Percentiles rank a stretch among this genome's conserved stretches.
Conservation (phyloP, 1,284 basidiomycete genomes). For the Leccinum fuscescens region DNA sequence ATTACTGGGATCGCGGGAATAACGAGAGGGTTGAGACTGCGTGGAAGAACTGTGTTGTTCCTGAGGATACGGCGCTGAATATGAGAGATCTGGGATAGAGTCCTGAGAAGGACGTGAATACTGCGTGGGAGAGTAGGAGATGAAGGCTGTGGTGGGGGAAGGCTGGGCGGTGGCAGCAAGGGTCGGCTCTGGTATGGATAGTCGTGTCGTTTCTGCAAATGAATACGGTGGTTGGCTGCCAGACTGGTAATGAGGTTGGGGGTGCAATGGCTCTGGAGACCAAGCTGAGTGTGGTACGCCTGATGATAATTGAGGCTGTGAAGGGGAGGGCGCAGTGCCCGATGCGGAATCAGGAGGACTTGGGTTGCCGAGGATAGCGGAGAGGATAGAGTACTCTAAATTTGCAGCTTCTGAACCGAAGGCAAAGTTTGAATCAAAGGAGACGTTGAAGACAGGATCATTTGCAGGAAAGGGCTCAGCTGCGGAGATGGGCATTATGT, state of each 20-base stretch:
- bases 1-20: slow-evolving; percentile 45
- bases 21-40: slow-evolving; percentile 50
- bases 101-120: slow-evolving; percentile 48
- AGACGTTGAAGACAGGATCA: slow-evolving; percentile 60
- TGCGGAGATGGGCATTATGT: slow-evolving; percentile 18
- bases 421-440: slow-evolving; percentile 61
- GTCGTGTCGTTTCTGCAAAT: slow-evolving; percentile 34
- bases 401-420: slow-evolving; percentile 88
- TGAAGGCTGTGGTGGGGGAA: slow-evolving; percentile 31
- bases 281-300: slow-evolving; percentile 46
- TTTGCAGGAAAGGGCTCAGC: slow-evolving; percentile 51
- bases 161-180: slow-evolving; percentile 33
- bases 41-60: slow-evolving; percentile 19
- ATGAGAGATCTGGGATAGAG: slow-evolving; percentile 33
- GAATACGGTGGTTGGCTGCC: slow-evolving; percentile 24
- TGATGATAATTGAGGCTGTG: slow-evolving; percentile 37
- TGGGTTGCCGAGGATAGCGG: slow-evolving; percentile 82
- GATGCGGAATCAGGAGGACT: slow-evolving; percentile 57
- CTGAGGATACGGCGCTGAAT: slow-evolving; percentile 32
- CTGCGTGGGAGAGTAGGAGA: slow-evolving; percentile 37
- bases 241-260: slow-evolving; percentile 29
- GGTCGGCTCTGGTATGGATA: slow-evolving; percentile 43
- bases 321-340: slow-evolving; percentile 41
- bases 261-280: slow-evolving; percentile 40
- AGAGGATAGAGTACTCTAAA: slow-evolving; percentile 89